Evolutionary conservation across 2,329 filamentous ascomycete species (phyloP).

Genomic region (Blastomyces percursus): DNA sequence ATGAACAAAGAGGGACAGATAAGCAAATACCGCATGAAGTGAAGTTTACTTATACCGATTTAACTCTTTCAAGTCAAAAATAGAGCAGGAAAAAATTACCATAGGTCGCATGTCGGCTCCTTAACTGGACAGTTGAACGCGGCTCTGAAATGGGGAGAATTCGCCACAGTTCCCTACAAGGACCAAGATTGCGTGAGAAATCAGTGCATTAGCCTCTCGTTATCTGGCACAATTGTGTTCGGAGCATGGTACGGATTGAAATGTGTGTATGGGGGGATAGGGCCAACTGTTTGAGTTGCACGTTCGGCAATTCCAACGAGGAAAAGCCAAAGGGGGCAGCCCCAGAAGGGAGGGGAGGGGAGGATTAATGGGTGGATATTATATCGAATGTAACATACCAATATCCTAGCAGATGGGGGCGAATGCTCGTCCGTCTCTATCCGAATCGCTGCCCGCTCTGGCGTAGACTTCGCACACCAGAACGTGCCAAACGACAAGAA

Average conservation of each 20-base stretch:
- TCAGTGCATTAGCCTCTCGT: background rate
- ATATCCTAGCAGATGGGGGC: background rate
- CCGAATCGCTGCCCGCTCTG: slow-evolving; percentile 45
- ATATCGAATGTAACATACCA: background rate
- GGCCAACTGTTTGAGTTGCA: background rate
- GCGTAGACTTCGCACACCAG: slow-evolving; percentile 56
- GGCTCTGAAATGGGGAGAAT: slow-evolving; percentile 56
- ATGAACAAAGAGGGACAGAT: background rate
- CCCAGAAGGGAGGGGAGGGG: no score
- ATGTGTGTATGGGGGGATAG: background rate
- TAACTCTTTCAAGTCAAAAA: background rate
- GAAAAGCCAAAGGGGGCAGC: background rate
- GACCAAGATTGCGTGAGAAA: background rate
- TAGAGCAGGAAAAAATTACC: slow-evolving; percentile 36
- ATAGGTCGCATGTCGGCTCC: slow-evolving; percentile 58
- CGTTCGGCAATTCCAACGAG: background rate
- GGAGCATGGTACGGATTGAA: background rate
- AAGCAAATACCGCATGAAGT: background rate
- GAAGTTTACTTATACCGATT: background rate
- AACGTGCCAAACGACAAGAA: slow-evolving; percentile 54
- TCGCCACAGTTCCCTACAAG: slow-evolving; percentile 49
- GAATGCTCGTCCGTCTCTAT: slow-evolving; percentile 54
- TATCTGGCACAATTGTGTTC: background rate
- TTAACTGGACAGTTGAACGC: slow-evolving; percentile 55
- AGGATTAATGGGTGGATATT: background rate